Percentiles rank a stretch among this genome's conserved stretches.
These are phyloP conservation scores for Plasmodium gaboni DNA, from an alignment of 169 alveolate species.

Conservation along the genomic window DNA sequence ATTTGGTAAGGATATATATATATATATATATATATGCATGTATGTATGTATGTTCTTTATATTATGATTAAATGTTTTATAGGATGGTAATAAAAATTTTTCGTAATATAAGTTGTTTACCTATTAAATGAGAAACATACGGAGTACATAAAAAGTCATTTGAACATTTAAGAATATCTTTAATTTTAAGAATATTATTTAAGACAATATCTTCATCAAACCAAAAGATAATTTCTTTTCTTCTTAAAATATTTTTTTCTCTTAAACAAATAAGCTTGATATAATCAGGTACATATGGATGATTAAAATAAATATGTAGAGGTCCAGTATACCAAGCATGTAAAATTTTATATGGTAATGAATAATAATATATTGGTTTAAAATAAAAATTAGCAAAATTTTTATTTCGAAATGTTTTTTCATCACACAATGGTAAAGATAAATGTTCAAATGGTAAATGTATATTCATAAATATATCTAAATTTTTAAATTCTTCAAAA, in stretches of 20 bases:
- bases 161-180: slow-evolving; percentile 57
- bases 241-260: slow-evolving; percentile 53
- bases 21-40: slow-evolving; percentile 10
- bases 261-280: slow-evolving; percentile 68
- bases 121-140: slow-evolving; percentile 69
- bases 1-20: background rate
- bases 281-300: slow-evolving; percentile 62
- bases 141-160: slow-evolving; percentile 72
- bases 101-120: slow-evolving; percentile 50
- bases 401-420: slow-evolving; percentile 61
- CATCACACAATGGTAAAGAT: slow-evolving; percentile 60
- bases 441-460: slow-evolving; percentile 75
- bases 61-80: slow-evolving; percentile 4
- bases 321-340: slow-evolving; percentile 77
- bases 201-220: slow-evolving; percentile 45
- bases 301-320: slow-evolving; percentile 53
- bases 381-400: slow-evolving; percentile 33
- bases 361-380: slow-evolving; percentile 69
- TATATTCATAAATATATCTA: slow-evolving; percentile 69
- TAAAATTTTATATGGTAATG: slow-evolving; percentile 71
- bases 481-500: slow-evolving; percentile 36
- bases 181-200: slow-evolving; percentile 34
- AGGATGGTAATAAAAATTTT: slow-evolving; percentile 34
- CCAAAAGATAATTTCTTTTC: slow-evolving; percentile 74
- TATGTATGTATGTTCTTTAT: background rate